Evolutionary conservation across 1,284 basidiomycete genomes (phyloP), one percentile per base, ranked within the genome.

Genomic region (Xerocomus cyaneibrunnescens): DNA sequence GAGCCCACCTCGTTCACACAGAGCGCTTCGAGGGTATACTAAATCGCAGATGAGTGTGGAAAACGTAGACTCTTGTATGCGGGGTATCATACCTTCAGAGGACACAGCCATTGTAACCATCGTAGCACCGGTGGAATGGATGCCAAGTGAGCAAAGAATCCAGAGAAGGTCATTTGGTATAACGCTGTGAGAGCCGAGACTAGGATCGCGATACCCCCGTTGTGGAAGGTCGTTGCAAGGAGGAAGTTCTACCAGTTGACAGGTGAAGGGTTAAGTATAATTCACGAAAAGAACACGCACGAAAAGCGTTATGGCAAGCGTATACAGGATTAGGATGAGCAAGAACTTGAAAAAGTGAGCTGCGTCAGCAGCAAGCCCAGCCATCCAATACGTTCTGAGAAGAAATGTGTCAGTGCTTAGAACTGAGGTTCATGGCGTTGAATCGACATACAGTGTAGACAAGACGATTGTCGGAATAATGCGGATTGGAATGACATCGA

Each of bases 191-290:
- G 74, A 9, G 88, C 85, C 3, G 85, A 90, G 21, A 94, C 66
- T 2, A 97, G 80, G 62, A 94, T 93, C 2, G 93, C 93, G 41
- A 94, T 81, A 16, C 91, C 90, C n/a, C 86, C 87, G 61, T 95
- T 92, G 46, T 75, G 73, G 77, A 95, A 89, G 16, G 87, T 63
- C 9, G 84, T 84, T 6, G 87, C 92, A 17, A 96, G 79, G 39
- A 94, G 76, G 76, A 95, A 93, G 71, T 95, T 95, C 89, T 92
- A 60, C 0, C 9, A n/a, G n/a, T 45, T 5, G 23, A 30, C 17
- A 22, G 19, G 42, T 54, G 42, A 51, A 54, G n/a, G 32, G 39
- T 0, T 35, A 25, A 22, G 13, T 19, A 3, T 28, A 16, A 43
- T 31, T 45, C 19, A 30, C 3, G 41, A 27, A 23, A 40, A 32